Evolutionary conservation across 176 grass and related monocot genomes (phyloP).

Genomic region (Oryza glumipatula): DNA sequence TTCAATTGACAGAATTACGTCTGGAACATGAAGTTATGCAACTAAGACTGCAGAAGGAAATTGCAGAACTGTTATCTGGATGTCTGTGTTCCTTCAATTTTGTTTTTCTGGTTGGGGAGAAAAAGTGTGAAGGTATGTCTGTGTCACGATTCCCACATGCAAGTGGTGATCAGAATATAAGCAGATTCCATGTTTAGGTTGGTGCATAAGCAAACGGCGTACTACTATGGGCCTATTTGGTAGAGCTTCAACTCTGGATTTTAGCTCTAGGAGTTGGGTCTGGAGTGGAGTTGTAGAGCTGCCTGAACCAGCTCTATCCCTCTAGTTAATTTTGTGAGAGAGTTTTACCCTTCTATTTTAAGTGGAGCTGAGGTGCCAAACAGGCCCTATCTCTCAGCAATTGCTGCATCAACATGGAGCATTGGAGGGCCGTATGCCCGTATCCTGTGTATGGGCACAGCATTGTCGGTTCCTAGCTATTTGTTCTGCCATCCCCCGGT

Average conservation of each 20-base stretch:
- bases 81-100: neutral
- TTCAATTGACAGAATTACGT: neutral
- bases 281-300: too few species aligned
- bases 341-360: too few species aligned
- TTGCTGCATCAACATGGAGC: neutral
- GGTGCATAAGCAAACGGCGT: conserved; percentile 2
- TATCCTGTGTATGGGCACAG: neutral
- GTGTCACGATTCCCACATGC: neutral
- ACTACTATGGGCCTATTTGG: too few species aligned
- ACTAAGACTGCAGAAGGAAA: neutral
- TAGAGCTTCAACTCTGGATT: too few species aligned
- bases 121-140: neutral
- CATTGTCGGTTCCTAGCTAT: neutral
- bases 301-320: too few species aligned
- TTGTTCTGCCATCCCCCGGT: neutral
- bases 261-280: too few species aligned
- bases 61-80: neutral
- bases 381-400: neutral
- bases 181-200: conserved; percentile 4
- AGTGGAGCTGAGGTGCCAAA: too few species aligned
- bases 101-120: neutral
- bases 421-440: neutral
- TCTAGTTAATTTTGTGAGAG: too few species aligned
- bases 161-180: conserved; percentile 9
- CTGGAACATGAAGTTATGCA: neutral